Evolutionary conservation across 805 yeast species (phyloP).

Genomic region (Candida chilensis): DNA sequence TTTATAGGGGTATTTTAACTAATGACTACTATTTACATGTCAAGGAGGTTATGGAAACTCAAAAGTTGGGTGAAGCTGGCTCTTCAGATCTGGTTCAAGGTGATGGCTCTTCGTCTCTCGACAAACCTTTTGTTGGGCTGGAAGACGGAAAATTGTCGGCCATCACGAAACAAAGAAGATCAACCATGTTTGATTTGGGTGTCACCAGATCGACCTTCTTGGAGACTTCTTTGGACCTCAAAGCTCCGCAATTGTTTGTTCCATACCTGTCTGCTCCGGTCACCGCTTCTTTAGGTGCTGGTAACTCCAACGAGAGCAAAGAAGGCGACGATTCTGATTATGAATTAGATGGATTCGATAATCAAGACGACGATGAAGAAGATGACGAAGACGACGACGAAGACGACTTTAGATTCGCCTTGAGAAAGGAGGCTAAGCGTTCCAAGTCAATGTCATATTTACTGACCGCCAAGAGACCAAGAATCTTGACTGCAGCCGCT

Average conservation of each 20-base stretch:
- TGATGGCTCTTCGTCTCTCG: slow-evolving; percentile 14
- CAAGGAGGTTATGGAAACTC: slow-evolving; percentile 49
- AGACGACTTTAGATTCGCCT: slow-evolving; percentile 25
- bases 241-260: slow-evolving; percentile 38
- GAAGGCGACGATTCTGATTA: slow-evolving; percentile 22
- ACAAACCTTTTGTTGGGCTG: too few relatives aligned
- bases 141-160: slow-evolving; percentile 3
- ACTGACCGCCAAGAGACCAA: slow-evolving; percentile 36
- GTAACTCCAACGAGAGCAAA: slow-evolving; percentile 2
- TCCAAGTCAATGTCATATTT: slow-evolving; percentile 60
- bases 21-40: slow-evolving; percentile 72
- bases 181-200: slow-evolving; percentile 45
- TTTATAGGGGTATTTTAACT: slow-evolving; percentile 70
- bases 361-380: slow-evolving; percentile 21
- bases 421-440: slow-evolving; percentile 41
- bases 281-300: slow-evolving; percentile 47
- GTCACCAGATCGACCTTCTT: slow-evolving; percentile 30
- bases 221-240: slow-evolving; percentile 24
- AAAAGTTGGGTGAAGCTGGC: slow-evolving; percentile 18
- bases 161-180: slow-evolving; percentile 32
- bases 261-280: slow-evolving; percentile 77
- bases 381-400: slow-evolving; percentile 30
- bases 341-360: slow-evolving; percentile 42
- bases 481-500: slow-evolving; percentile 63
- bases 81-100: slow-evolving; percentile 15